Base-by-base conservation (phyloP, 345 rosid genomes). In the Angophora floribunda region DNA sequence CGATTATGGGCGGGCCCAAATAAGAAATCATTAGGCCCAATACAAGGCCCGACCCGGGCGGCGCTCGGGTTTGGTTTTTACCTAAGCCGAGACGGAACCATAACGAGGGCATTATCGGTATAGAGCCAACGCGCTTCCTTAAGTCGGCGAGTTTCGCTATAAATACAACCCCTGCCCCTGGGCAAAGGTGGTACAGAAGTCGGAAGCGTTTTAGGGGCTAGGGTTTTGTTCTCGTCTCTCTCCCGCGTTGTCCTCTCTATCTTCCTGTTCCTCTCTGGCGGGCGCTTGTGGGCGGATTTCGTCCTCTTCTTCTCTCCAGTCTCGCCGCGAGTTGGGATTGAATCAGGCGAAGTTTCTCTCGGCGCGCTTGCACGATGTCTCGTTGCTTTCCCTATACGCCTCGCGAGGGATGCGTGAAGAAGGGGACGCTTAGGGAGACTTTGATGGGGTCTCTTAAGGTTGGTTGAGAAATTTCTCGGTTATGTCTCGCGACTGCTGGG, bases 371-470 rank as follows among this genome's bases (percentile, higher is more conserved):
- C 19, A 88, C 36, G 57, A 94, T 95, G 96, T 90, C 96, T 67
- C 92, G 93, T 86, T 93, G 95, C 93, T 94, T 91, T 89, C 94
- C 95, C 78, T 93, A 89, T 88, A 91, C 92, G 85, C 92, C 91
- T 87, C 86, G 84, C 28, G 84, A 90, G 32, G 86, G 90, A 75
- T 88, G 89, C 88, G 86, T 87, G 86, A 88, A 91, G 91, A 91
- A 86, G 90, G 93, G 93, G 44, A 87, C 88, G 28, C 52, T 88
- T 88, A 91, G 90, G 86, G 89, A 87, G 63, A 85, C 70, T 36
- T 57, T 85, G 67, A 57, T 92, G 90, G 89, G 92, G 57, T 91
- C 94, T 88, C 91, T 92, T 90, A 92, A 96, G 98, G 97, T 96
- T 95, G 86, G 98, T 94, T 92, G 91, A 91, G 93, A 86, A 90